Evolutionary conservation across 192 early-diverging fungal genomes (phyloP).

Genomic region (Neocallimastix lanati): DNA sequence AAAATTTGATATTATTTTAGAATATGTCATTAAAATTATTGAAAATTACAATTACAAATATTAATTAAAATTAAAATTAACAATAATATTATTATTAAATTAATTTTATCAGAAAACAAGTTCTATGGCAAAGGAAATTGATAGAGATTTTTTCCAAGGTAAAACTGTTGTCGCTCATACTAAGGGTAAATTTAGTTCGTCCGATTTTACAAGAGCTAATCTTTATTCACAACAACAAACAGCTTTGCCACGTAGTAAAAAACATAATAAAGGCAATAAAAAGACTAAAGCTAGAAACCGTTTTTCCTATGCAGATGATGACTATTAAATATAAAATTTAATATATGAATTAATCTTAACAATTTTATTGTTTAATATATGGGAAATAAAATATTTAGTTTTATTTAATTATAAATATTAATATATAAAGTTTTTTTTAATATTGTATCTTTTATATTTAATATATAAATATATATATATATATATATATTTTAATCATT

Average conservation of each 20-base stretch:
- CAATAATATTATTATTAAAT: neutral
- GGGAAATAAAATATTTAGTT: no score
- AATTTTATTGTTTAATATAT: no score
- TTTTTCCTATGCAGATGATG: neutral
- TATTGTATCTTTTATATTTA: no score
- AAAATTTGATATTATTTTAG: no score
- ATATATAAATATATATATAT: no score
- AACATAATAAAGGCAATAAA: neutral
- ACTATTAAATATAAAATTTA: neutral
- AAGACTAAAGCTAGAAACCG: neutral
- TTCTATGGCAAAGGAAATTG: slow-evolving; percentile 2
- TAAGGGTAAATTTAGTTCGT: slow-evolving; percentile 13
- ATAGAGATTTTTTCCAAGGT: slow-evolving; percentile 8
- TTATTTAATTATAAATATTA: no score
- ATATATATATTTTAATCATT: no score
- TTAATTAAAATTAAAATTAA: slow-evolving; percentile 13
- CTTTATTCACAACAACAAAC: slow-evolving; percentile 37
- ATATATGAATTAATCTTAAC: no score
- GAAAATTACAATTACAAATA: no score
- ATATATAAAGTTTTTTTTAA: no score
- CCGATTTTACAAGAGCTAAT: slow-evolving; percentile 26
- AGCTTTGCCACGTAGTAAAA: neutral
- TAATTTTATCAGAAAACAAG: neutral
- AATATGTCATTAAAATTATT: no score
- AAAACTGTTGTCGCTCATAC: slow-evolving; percentile 9